Conservation (phyloP, 352 stramenopile genomes). For the Globisporangium barbulae region DNA sequence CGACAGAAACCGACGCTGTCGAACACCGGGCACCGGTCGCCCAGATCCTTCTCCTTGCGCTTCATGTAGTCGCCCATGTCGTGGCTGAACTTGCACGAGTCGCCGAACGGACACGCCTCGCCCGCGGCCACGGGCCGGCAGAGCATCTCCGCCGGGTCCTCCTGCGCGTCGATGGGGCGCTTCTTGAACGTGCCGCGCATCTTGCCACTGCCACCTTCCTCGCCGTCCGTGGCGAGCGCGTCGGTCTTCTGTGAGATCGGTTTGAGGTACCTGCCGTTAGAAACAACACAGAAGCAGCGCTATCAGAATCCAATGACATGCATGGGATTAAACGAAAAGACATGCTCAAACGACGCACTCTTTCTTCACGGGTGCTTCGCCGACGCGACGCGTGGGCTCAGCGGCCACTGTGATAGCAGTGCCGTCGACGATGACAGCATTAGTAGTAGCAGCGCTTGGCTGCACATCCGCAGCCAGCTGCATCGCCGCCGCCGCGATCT, state of each 20-base stretch:
- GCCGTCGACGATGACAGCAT: not conserved
- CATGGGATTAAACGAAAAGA: not conserved
- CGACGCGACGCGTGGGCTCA: constrained; percentile 8
- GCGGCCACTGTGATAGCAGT: not conserved
- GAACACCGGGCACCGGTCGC: constrained; percentile 76
- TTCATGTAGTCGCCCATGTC: constrained; percentile 83
- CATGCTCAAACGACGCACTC: constrained; percentile 24
- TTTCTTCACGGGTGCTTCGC: constrained; percentile 48
- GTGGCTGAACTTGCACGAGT: constrained; percentile 87
- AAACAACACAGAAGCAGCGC: not conserved
- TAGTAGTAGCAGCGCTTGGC: not conserved
- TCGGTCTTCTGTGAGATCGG: constrained; percentile 30
- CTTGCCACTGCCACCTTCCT: constrained; percentile 28
- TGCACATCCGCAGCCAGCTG: not conserved
- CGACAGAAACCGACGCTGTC: constrained; percentile 84
- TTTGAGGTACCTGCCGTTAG: constrained; percentile 56
- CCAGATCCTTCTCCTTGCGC: constrained; percentile 81
- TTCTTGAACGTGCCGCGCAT: constrained; percentile 82
- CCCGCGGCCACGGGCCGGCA: constrained; percentile 65
- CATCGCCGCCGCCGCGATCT: not conserved
- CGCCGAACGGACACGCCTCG: constrained; percentile 61
- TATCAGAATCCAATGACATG: not conserved
- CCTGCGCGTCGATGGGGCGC: constrained; percentile 58
- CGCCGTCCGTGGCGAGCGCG: constrained; percentile 1
- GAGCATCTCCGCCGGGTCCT: constrained; percentile 61